phyloP scores from a whole-genome alignment of 257 asterid genomes.

The Eucommia ulmoides region DNA sequence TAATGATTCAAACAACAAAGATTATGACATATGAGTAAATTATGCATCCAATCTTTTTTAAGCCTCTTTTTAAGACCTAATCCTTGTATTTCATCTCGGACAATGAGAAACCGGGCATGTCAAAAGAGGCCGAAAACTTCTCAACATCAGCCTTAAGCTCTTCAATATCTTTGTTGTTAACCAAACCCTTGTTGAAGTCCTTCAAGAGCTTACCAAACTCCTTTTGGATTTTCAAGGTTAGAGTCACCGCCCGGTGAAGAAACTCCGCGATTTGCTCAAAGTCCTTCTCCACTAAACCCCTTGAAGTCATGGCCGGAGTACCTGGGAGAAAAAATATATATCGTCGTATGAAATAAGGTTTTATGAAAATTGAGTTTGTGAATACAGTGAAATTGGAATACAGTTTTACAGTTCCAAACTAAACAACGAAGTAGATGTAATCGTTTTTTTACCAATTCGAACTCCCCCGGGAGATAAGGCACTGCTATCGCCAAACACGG shows the following conservation, averaged over 20 bases:
- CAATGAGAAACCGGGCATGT: slow-evolving; percentile 90
- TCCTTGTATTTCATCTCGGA: slow-evolving; percentile 89
- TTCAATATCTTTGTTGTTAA: slow-evolving; percentile 77
- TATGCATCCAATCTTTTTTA: no score
- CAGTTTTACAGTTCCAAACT: no score
- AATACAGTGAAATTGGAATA: no score
- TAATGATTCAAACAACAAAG: no score
- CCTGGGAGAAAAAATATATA: no score
- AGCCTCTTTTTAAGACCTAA: slow-evolving; percentile 19
- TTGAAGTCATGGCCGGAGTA: slow-evolving; percentile 95
- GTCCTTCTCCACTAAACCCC: slow-evolving; percentile 94
- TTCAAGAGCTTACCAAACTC: slow-evolving; percentile 82
- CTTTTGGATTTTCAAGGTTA: slow-evolving; percentile 79
- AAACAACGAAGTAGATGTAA: no score
- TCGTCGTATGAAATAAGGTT: no score
- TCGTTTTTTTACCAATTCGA: slow-evolving; percentile 8
- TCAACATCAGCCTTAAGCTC: slow-evolving; percentile 88
- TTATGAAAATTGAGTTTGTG: no score
- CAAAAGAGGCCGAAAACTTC: slow-evolving; percentile 66
- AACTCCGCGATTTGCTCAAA: slow-evolving; percentile 91
- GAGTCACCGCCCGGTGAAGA: slow-evolving; percentile 73
- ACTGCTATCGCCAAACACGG: slow-evolving; percentile 9
- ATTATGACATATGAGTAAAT: no score
- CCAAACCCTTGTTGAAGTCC: slow-evolving; percentile 93
- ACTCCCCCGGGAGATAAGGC: slow-evolving; percentile 9